These are phyloP conservation scores for Euphorbia celastroides DNA, from an alignment of 441 rosid genomes.

Conservation along the genomic window DNA sequence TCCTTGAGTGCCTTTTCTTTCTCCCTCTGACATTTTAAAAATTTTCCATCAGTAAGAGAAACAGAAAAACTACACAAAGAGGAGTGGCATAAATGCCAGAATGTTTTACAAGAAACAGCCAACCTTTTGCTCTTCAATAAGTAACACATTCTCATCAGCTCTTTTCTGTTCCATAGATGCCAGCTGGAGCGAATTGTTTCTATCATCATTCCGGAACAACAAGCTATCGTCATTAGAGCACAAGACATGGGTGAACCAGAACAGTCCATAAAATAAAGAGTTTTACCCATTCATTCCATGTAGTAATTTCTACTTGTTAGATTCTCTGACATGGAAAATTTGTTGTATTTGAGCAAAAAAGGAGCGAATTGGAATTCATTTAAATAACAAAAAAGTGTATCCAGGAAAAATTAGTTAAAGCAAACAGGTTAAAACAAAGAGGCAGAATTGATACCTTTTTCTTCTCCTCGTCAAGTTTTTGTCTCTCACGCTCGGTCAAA, in stretches of 20 bases:
- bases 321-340: slow-evolving; percentile 6
- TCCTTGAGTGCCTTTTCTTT: slow-evolving; percentile 60
- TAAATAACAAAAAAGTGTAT: neutral
- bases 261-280: neutral
- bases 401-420: neutral
- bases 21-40: slow-evolving; percentile 50
- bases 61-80: neutral
- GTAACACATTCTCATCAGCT: slow-evolving; percentile 68
- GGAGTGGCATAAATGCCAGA: neutral
- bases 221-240: slow-evolving; percentile 21
- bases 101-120: neutral
- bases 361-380: neutral
- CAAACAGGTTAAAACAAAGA: neutral
- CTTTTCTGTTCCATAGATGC: slow-evolving; percentile 76
- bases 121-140: slow-evolving; percentile 83
- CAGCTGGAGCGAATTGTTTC: slow-evolving; percentile 56
- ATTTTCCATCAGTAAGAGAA: slow-evolving; percentile 13
- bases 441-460: slow-evolving; percentile 41
- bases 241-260: slow-evolving; percentile 1
- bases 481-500: slow-evolving; percentile 74
- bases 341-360: neutral
- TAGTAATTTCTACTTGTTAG: neutral
- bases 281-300: neutral
- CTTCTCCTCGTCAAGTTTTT: slow-evolving; percentile 79
- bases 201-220: slow-evolving; percentile 49